Base-by-base conservation (phyloP, 306 rosid genomes). In the Ormosia emarginata region DNA sequence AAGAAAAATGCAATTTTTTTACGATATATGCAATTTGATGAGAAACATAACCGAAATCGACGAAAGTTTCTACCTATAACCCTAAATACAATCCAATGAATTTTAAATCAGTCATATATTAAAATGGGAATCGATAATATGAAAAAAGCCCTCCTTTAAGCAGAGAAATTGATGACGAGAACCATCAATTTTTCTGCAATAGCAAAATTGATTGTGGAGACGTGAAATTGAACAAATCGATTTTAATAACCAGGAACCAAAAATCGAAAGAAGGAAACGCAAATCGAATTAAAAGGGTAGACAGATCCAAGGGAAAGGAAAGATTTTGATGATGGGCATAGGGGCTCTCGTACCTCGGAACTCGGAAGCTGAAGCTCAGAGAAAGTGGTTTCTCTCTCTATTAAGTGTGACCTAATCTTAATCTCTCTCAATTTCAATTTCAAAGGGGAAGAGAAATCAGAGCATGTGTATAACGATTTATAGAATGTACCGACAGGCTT, bases 401-500 rank as follows among this genome's bases (percentile, higher is more conserved):
- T 3, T 13, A 46, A 46, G n/a, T 12, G 12, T 13, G 3, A 37
- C 24, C 24, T 24, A 4, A 3, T 8, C 5, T 53, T 24, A 4
- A 3, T 8, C 5, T 53, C 8, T n/a, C 58, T 50, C 1, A 39
- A 12, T 64, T 40, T 24, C 9, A 56, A 34, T 15, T 1, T 3
- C 6, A 14, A 15, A 9, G 5, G 52, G 5, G 11, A 8, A 14
- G 33, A 2, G 5, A 12, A 3, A 0, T 12, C 0, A 2, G 3
- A 3, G 2, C 0, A 3, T 29, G 52, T 13, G 36, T 9, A 7
- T 11, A 47, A 55, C 46, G 3, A 7, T 64, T 88, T 86, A 88
- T 81, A 81, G 40, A 37, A 44, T 29, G 65, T 17, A 40, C 82
- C 81, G 71, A 70, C 72, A 11, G 8, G 6, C 3, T 78, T 81